These are phyloP conservation scores for Furcasterigmium sp. DNA, from an alignment of 2,329 filamentous ascomycete species.

Conservation along the genomic window DNA sequence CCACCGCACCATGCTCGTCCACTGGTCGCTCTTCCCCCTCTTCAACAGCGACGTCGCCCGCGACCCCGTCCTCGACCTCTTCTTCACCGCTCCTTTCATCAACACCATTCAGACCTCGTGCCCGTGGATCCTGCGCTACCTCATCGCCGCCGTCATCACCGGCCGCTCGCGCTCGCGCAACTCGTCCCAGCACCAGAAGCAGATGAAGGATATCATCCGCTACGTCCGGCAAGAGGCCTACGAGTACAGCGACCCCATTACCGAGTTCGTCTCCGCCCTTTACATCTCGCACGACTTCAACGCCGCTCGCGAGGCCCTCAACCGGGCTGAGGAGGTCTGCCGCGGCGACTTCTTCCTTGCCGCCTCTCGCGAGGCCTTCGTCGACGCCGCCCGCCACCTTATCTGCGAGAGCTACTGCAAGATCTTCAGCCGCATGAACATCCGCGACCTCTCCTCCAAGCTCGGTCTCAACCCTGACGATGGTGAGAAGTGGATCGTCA, in stretches of 20 bases:
- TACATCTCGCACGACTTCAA: constrained; percentile 88
- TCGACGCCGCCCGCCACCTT: constrained; percentile 89
- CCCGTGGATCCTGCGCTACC: constrained; percentile 93
- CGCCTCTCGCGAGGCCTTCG: constrained; percentile 77
- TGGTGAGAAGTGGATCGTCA: constrained; percentile 99
- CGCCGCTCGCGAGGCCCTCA: constrained; percentile 84
- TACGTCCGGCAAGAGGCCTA: constrained; percentile 96
- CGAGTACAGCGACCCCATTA: constrained; percentile 94
- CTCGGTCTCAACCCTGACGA: constrained; percentile 90
- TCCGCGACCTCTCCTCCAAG: constrained; percentile 89
- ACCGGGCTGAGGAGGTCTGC: constrained; percentile 84
- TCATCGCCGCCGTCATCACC: constrained; percentile 90
- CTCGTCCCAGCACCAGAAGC: constrained; percentile 88
- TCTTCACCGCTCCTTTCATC: constrained; percentile 97
- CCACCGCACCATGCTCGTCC: constrained; percentile 94
- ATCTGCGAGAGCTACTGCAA: constrained; percentile 99
- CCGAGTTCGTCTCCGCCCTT: constrained; percentile 91
- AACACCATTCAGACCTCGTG: constrained; percentile 98
- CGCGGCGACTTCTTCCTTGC: constrained; percentile 94
- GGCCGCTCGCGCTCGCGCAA: constrained; percentile 79
- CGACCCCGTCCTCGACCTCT: constrained; percentile 87
- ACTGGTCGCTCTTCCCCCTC: constrained; percentile 98
- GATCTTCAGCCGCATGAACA: constrained; percentile 98
- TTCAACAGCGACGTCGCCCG: constrained; percentile 95
- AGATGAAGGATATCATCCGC: constrained; percentile 93